These are phyloP conservation scores for Laburnicola sp. DNA, from an alignment of 2,329 filamentous ascomycete genomes.

Conservation along the genomic window DNA sequence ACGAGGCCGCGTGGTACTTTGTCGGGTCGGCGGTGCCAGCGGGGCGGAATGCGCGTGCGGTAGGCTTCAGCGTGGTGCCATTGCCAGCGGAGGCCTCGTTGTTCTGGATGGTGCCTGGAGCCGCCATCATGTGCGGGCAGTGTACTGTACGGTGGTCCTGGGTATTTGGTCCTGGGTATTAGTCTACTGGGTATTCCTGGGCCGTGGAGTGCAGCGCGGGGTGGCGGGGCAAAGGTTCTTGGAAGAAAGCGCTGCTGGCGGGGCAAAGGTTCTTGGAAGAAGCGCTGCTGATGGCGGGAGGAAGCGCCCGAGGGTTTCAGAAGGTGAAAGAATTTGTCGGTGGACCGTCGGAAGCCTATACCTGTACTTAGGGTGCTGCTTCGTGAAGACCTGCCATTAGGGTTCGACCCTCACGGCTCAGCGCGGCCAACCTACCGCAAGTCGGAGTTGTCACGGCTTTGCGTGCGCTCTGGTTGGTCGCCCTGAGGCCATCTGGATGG, in stretches of 20 bases:
- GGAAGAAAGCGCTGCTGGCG: too few relatives aligned
- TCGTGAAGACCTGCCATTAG: slow-evolving; percentile 18
- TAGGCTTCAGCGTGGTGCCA: slow-evolving; percentile 40
- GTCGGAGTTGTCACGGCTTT: slow-evolving; percentile 2
- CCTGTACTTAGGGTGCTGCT: slow-evolving; percentile 15
- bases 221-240: slow-evolving; percentile 11
- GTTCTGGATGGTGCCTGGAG: slow-evolving; percentile 39
- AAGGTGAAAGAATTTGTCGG: slow-evolving; percentile 7
- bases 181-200: too few relatives aligned
- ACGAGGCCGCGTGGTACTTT: slow-evolving; percentile 74
- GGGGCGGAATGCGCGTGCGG: slow-evolving; percentile 44
- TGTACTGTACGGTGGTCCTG: too few relatives aligned
- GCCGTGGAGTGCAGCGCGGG: slow-evolving; percentile 1
- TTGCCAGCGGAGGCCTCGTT: slow-evolving; percentile 28
- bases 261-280: background rate
- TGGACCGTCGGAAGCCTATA: slow-evolving; percentile 16
- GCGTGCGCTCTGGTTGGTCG: slow-evolving; percentile 1
- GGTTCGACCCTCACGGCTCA: slow-evolving; percentile 9
- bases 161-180: too few relatives aligned
- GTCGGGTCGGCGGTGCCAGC: slow-evolving; percentile 46
- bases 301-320: background rate
- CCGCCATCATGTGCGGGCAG: slow-evolving; percentile 32
- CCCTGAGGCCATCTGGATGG: too few relatives aligned
- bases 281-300: background rate
- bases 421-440: slow-evolving; percentile 1